These are phyloP conservation scores for Pleurotus tuoliensis DNA, from an alignment of 768 basidiomycete species.

Conservation along the genomic window DNA sequence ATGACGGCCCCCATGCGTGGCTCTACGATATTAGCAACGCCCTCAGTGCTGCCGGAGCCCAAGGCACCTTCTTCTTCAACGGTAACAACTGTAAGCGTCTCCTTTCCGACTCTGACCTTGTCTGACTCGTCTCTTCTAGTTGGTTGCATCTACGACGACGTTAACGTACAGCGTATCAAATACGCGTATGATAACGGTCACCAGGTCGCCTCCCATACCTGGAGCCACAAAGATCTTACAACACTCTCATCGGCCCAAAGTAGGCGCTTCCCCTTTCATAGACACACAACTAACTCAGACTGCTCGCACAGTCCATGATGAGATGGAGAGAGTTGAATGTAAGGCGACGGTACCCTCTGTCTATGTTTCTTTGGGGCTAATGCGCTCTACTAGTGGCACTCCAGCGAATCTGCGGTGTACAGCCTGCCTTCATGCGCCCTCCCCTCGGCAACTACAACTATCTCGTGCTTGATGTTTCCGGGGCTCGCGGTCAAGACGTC, in stretches of 20 bases:
- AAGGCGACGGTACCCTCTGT: background rate
- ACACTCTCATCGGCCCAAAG: slow-evolving; percentile 18
- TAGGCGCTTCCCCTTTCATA: slow-evolving; percentile 4
- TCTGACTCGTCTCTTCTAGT: slow-evolving; percentile 13
- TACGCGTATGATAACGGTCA: slow-evolving; percentile 36
- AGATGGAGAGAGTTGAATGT: slow-evolving; percentile 19
- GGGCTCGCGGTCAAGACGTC: slow-evolving; percentile 18
- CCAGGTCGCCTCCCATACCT: slow-evolving; percentile 43
- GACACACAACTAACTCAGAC: too few species aligned
- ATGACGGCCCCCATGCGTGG: slow-evolving; percentile 32
- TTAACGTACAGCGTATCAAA: slow-evolving; percentile 23
- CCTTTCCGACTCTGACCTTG: background rate
- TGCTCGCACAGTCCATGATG: slow-evolving; percentile 14
- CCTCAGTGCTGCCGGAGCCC: slow-evolving; percentile 29
- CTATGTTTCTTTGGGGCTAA: background rate
- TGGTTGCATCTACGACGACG: slow-evolving; percentile 34
- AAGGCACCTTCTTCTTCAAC: slow-evolving; percentile 42
- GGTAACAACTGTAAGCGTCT: slow-evolving; percentile 33
- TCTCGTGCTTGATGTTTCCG: slow-evolving; percentile 20
- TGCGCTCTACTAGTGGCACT: slow-evolving; percentile 25
- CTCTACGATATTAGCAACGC: slow-evolving; percentile 27
- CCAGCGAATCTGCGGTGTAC: slow-evolving; percentile 25
- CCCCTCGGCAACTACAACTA: slow-evolving; percentile 35
- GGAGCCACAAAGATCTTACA: slow-evolving; percentile 33
- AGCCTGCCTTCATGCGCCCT: slow-evolving; percentile 32